Conservation (phyloP, 345 rosid species). For the Populus pruinosa region DNA sequence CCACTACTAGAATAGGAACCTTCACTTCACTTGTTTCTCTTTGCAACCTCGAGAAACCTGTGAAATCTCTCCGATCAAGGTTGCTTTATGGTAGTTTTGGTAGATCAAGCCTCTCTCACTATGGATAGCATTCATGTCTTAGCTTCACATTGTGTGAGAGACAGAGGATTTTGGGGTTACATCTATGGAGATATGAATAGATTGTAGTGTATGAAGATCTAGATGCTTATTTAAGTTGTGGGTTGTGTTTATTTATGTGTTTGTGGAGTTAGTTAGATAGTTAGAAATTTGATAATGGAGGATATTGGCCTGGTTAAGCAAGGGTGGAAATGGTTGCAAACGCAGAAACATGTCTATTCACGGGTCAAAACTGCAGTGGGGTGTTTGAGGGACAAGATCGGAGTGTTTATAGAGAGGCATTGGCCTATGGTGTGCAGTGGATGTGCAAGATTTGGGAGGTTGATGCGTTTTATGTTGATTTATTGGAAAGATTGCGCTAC, state of each 20-base stretch:
- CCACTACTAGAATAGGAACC: background rate
- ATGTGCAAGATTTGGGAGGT: constrained; percentile 43
- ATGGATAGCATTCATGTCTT: constrained; percentile 1
- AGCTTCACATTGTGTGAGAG: background rate
- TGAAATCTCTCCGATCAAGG: background rate
- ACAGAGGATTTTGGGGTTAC: background rate
- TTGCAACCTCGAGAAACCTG: background rate
- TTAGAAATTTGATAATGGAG: constrained; percentile 46
- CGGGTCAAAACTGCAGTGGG: constrained; percentile 37
- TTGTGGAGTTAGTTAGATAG: background rate
- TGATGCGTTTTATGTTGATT: constrained; percentile 41
- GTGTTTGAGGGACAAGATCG: constrained; percentile 49
- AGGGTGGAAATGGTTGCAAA: constrained; percentile 82
- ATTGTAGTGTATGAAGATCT: background rate
- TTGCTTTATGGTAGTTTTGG: background rate
- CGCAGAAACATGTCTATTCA: constrained; percentile 58
- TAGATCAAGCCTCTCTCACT: background rate
- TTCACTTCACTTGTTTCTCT: background rate
- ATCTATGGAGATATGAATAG: constrained; percentile 8
- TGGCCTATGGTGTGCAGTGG: constrained; percentile 85
- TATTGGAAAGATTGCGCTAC: constrained; percentile 69
- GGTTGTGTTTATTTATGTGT: background rate
- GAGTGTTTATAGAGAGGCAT: constrained; percentile 61
- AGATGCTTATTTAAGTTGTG: background rate
- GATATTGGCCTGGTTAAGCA: constrained; percentile 84